Base-by-base conservation (phyloP, 768 basidiomycete species). In the Suillus bovinus region DNA sequence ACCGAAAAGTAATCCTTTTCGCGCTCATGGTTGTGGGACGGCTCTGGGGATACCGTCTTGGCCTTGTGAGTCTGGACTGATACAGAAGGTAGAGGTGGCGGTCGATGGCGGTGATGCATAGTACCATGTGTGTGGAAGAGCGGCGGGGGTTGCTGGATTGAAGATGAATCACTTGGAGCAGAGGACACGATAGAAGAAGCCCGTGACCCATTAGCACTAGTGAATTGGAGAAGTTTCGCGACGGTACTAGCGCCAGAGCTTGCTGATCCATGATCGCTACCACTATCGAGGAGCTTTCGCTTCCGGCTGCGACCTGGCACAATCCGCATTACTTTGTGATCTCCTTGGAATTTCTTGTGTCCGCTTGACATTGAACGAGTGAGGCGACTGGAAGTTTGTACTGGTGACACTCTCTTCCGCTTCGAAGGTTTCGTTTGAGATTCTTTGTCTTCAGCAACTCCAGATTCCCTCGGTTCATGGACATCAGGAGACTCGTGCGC, bases 111-210 rank as follows among this genome's bases (percentile, higher is more conserved):
- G 50, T 76, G 74, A 46, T 69, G 73, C 2, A 71, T 44, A 46
- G 66, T 57, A 16, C 69, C 70, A 34, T 70, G 67, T 27, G 71
- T 61, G 39, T 72, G 72, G 42, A 71, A 58, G 58, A 75, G 63
- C 39, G 55, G 55, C 5, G 69, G 71, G 20, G 68, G 39, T 8
- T 50, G 63, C 16, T 38, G 33, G 10, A 61, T 39, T 49, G 50
- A 50, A 24, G 62, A 63, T 7, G 62, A 62, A n/a, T 76, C 77
- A 55, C 74, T 77, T 11, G 66, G 68, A 14, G 69, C 69, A 54
- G 65, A 72, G n/a, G 78, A 83, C 4, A 68, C 76, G n/a, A 84
- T 74, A n/a, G 86, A 86, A 6, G 84, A 82, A 11, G 82, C 68
- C 27, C 74, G 74, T 38, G 74, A 76, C 6, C 61, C 42, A 20